Evolutionary conservation across 768 basidiomycete species (phyloP).

Genomic region (Clathrus columnatus): DNA sequence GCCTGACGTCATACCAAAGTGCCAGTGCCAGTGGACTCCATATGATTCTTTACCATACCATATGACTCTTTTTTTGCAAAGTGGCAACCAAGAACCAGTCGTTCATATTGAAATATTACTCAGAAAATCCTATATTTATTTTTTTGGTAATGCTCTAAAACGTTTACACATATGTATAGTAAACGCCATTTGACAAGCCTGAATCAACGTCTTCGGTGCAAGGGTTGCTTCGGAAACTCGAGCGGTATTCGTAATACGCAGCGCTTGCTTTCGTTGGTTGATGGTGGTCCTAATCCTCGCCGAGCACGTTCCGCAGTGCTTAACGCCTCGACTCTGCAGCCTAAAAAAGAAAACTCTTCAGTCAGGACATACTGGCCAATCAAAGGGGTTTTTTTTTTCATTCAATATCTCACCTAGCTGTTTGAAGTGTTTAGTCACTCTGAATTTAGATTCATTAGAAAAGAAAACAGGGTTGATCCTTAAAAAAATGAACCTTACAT

Average conservation of each 20-base stretch:
- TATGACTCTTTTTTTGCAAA: too few species aligned
- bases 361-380: conserved; percentile 1
- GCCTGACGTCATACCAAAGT: too few species aligned
- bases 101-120: too few species aligned
- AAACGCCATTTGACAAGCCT: too few species aligned
- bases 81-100: too few species aligned
- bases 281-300: conserved; percentile 52
- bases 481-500: conserved; percentile 43
- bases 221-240: conserved; percentile 63
- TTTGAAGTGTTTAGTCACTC: conserved; percentile 64
- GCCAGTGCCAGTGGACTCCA: too few species aligned
- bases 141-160: too few species aligned
- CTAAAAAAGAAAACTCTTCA: conserved; percentile 31
- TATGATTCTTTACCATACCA: too few species aligned
- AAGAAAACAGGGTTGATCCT: neutral
- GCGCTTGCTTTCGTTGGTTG: conserved; percentile 53
- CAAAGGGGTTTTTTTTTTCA: neutral
- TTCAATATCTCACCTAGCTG: conserved; percentile 44
- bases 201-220: conserved; percentile 1
- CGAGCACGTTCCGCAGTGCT: conserved; percentile 54
- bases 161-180: too few species aligned
- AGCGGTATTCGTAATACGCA: conserved; percentile 72
- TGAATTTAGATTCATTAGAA: conserved; percentile 20
- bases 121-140: too few species aligned
- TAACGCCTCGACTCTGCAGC: conserved; percentile 62